These are phyloP conservation scores for Xylariales sp. DNA, from an alignment of 2,329 filamentous ascomycete genomes.

Conservation along the genomic window DNA sequence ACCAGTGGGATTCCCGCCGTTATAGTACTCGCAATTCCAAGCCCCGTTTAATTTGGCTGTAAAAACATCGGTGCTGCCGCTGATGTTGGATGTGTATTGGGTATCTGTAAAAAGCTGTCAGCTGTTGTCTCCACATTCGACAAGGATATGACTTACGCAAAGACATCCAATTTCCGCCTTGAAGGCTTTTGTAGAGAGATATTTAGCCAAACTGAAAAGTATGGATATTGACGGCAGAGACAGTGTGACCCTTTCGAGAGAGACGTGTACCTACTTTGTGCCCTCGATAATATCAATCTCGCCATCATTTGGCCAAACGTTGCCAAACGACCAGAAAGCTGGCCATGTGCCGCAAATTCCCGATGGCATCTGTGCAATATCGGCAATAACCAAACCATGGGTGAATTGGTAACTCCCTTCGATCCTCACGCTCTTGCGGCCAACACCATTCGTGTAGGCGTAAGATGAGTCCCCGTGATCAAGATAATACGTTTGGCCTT, in stretches of 20 bases:
- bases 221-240: no score
- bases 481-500: no score
- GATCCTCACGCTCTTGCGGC: background rate
- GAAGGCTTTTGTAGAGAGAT: no score
- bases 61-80: no score
- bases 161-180: no score
- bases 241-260: no score
- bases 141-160: no score
- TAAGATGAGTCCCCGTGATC: background rate
- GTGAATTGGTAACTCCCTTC: background rate
- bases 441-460: background rate
- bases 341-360: background rate
- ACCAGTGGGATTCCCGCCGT: background rate
- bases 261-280: no score
- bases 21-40: background rate
- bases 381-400: background rate
- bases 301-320: background rate
- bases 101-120: no score
- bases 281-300: background rate
- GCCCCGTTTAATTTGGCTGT: background rate
- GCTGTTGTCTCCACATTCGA: no score
- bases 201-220: no score
- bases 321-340: background rate
- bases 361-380: background rate
- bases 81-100: no score